Evolutionary conservation across 2,329 filamentous ascomycete species (phyloP), one percentile per base, ranked within the genome.

Genomic region (Ophiocordyceps camponoti-leonardi): DNA sequence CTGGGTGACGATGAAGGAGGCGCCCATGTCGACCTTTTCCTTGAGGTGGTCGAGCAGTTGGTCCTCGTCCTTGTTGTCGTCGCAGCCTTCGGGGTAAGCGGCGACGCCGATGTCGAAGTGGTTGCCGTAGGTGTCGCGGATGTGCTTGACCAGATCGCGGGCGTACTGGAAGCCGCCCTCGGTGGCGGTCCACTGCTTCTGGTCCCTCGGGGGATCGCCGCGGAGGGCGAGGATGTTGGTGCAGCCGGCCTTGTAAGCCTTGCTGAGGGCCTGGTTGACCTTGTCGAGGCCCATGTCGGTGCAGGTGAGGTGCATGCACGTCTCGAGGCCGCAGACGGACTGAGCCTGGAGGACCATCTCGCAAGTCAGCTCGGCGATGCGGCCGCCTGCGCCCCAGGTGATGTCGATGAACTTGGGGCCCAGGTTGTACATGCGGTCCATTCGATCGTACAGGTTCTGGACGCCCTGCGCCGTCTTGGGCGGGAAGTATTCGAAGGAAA

Each of bases 401-500:
- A 98, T 83, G 65, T 98, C 92, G 62, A 98, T 87, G 69, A 98
- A 98, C 58, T 88, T 83, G 51, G 90, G 92, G 2, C 87, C 92
- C 51, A 93, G 77, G 57, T 82, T 78, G 65, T 94, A 87, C 92
- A 98, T 98, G 66, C 88, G 87, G 67, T 98, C 92, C 85, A 98
- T 96, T 55, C 92, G 86, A 56, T 98, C 92, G 72, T 98, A 98
- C 48, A 98, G 80, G 64, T 98, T 98, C 68, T 98, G 92, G 13
- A 98, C 90, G 73, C 92, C 92, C 67, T 92, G 86, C 12, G 86
- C 83, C 8, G 92, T 98, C 71, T 98, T 98, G 37, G 92, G 92
- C 44, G 92, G 92, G 67, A 98, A 98, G 73, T 94, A 98, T 65
- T 98, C 92, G 70, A 98, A 98, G 49, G 92, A 98, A 72, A 95